Percentiles rank a stretch among this genome's conserved stretches.
phyloP scores from a whole-genome alignment of 1,284 basidiomycete species.

The Rhodotorula sp. region DNA sequence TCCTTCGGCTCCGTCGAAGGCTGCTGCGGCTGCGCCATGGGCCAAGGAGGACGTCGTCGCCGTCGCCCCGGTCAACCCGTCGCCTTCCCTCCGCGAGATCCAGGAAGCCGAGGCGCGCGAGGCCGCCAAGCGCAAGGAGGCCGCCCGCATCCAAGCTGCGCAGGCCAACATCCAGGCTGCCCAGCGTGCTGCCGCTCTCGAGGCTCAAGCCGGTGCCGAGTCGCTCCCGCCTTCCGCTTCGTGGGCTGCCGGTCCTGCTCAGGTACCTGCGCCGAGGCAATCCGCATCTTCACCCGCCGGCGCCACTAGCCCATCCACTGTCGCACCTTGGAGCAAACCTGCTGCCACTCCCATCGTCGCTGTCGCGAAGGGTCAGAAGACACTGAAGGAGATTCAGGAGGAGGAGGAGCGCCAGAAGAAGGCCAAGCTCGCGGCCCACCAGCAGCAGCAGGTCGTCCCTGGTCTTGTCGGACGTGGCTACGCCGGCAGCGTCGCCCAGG shows the following conservation, averaged over 20 bases:
- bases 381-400: conserved; percentile 97
- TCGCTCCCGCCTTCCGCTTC: conserved; percentile 59
- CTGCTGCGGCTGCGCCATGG: conserved; percentile 43
- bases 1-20: conserved; percentile 8
- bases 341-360: conserved; percentile 39
- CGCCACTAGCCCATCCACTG: background rate
- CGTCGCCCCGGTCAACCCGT: conserved; percentile 17
- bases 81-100: conserved; percentile 78
- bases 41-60: conserved; percentile 38
- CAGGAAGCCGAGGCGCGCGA: conserved; percentile 88
- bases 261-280: conserved; percentile 57
- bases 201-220: conserved; percentile 48
- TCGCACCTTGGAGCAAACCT: conserved; percentile 46
- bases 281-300: conserved; percentile 39
- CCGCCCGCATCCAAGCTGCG: conserved; percentile 60
- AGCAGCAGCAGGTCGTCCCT: conserved; percentile 42
- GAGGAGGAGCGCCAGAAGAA: conserved; percentile 87
- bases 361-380: conserved; percentile 58
- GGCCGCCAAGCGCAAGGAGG: conserved; percentile 67
- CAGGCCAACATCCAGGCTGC: conserved; percentile 52
- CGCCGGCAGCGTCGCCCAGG: conserved; percentile 44
- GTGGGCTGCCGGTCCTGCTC: conserved; percentile 73
- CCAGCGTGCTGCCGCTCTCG: conserved; percentile 47
- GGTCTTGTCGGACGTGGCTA: conserved; percentile 41
- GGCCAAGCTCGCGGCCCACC: conserved; percentile 34